Conservation (phyloP, 2,329 filamentous ascomycete genomes). For the Talaromyces albobiverticillius region DNA sequence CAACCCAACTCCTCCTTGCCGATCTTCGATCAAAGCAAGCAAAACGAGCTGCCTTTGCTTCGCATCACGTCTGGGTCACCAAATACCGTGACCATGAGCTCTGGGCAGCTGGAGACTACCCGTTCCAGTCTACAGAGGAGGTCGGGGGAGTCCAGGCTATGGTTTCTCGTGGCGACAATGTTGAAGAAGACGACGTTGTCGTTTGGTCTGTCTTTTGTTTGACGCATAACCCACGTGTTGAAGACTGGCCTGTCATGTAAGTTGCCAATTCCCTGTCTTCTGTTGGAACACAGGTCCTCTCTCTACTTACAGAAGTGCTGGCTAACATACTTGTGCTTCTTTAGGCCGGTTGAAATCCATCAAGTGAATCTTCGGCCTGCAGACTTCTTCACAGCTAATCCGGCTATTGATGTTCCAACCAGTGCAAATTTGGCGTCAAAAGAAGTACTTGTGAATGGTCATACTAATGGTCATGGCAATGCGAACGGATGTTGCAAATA, state of each 20-base stretch:
- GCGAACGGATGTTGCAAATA: too few species aligned
- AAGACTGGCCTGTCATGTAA: constrained; percentile 45
- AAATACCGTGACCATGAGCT: constrained; percentile 50
- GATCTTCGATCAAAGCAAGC: constrained; percentile 49
- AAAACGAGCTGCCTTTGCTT: constrained; percentile 50
- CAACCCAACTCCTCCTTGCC: constrained; percentile 57
- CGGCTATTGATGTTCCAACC: constrained; percentile 52
- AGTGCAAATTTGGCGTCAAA: constrained; percentile 33
- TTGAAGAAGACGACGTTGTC: constrained; percentile 35
- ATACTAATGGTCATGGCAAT: too few species aligned
- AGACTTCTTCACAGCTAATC: constrained; percentile 55
- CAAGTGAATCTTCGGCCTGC: constrained; percentile 45
- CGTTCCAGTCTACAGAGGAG: constrained; percentile 39
- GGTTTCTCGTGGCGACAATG: constrained; percentile 28
- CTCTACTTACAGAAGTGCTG: too few species aligned
- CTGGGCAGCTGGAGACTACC: constrained; percentile 49
- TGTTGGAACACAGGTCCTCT: too few species aligned
- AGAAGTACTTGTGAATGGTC: too few species aligned
- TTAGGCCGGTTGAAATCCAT: constrained; percentile 34
- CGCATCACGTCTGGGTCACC: constrained; percentile 53
- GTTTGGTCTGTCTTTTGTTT: constrained; percentile 30
- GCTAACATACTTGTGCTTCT: too few species aligned
- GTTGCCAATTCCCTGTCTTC: too few species aligned
- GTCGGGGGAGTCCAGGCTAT: constrained; percentile 46
- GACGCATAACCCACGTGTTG: constrained; percentile 52